Conservation (phyloP, 768 basidiomycete species). For the Atractiella rhizophila region DNA sequence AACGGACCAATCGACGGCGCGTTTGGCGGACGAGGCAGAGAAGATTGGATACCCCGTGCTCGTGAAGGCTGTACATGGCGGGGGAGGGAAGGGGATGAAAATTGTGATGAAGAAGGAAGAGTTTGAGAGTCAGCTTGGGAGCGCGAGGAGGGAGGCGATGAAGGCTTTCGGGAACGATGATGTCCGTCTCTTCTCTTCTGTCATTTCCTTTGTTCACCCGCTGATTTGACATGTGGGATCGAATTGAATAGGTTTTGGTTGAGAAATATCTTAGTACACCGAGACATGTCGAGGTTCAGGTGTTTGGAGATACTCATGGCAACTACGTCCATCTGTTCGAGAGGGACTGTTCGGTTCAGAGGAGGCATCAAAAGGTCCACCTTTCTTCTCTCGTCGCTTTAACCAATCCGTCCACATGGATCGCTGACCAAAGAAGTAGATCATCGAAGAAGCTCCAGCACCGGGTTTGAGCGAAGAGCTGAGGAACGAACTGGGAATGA, state of each 20-base stretch:
- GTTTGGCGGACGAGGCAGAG: conserved; percentile 41
- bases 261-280: conserved; percentile 73
- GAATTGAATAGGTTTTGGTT: conserved; percentile 36
- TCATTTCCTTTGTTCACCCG: no score
- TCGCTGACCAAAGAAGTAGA: conserved; percentile 54
- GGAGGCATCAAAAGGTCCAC: no score
- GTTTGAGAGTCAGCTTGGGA: conserved; percentile 53
- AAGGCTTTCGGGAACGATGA: conserved; percentile 63
- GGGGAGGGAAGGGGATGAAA: conserved; percentile 89
- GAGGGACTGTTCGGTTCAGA: conserved; percentile 71
- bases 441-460: conserved; percentile 66
- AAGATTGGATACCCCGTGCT: conserved; percentile 69
- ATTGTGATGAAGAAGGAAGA: conserved; percentile 40
- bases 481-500: conserved; percentile 51
- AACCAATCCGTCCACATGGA: conserved; percentile 7
- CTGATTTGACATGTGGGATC: no score
- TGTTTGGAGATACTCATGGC: conserved; percentile 65
- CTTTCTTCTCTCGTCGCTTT: background rate
- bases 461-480: conserved; percentile 59
- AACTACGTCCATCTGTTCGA: conserved; percentile 83
- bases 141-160: conserved; percentile 66
- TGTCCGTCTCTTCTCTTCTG: no score
- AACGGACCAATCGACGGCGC: conserved; percentile 44
- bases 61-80: conserved; percentile 90
- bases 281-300: conserved; percentile 79